Evolutionary conservation across 2,329 filamentous ascomycete species (phyloP).

Genomic region (Orbilia oligospora): DNA sequence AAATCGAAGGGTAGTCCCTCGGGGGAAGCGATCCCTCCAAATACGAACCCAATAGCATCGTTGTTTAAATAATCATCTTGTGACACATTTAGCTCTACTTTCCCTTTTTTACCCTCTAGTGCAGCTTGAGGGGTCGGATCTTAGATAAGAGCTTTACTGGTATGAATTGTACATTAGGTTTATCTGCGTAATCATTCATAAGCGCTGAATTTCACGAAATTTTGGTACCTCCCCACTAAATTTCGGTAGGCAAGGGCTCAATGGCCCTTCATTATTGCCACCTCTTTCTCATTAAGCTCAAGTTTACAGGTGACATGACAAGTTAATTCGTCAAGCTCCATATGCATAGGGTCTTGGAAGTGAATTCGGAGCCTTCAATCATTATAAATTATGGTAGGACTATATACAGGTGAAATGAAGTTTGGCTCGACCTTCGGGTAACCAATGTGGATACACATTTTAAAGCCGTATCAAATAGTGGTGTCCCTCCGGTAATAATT

Average conservation of each 20-base stretch:
- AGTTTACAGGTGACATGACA: no score
- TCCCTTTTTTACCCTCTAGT: not conserved
- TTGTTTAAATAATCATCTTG: conserved; percentile 12
- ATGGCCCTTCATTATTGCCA: no score
- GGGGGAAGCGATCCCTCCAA: not conserved
- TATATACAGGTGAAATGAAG: conserved; percentile 13
- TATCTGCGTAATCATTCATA: conserved; percentile 11
- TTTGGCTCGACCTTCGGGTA: not conserved
- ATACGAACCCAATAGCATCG: not conserved
- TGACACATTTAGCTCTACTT: not conserved
- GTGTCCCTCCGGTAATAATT: not conserved
- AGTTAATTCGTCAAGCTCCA: no score
- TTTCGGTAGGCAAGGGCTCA: not conserved
- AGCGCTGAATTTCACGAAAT: conserved; percentile 18
- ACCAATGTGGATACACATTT: not conserved
- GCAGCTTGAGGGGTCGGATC: conserved; percentile 2
- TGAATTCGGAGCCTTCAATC: not conserved
- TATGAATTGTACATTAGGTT: conserved; percentile 24
- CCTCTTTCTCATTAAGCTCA: no score
- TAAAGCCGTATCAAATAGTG: not conserved
- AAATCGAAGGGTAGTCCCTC: not conserved
- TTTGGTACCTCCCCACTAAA: not conserved
- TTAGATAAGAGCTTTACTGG: conserved; percentile 11
- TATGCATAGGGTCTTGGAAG: not conserved
- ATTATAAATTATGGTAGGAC: conserved; percentile 3